Percentiles rank a stretch among this genome's conserved stretches.
Conservation (phyloP, 2,329 filamentous ascomycete genomes). For the Hypoxylon sp. region DNA sequence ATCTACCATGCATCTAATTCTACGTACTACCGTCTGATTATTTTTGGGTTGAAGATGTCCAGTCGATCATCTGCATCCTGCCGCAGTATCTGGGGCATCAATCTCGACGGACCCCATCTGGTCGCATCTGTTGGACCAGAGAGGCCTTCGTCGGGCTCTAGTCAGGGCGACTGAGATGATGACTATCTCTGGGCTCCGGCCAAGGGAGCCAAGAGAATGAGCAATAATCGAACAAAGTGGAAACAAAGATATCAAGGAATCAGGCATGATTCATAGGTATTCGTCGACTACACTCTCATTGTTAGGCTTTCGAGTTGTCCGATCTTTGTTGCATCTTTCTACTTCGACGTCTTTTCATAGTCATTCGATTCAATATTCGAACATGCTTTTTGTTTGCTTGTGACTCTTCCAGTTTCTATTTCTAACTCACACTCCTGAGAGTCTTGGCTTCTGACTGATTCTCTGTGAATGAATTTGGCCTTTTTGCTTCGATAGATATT, state of each 20-base stretch:
- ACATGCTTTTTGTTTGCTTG: slow-evolving; percentile 47
- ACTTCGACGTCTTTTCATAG: slow-evolving; percentile 22
- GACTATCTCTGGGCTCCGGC: slow-evolving; percentile 21
- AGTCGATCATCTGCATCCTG: slow-evolving; percentile 41
- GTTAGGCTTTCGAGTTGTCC: slow-evolving; percentile 31
- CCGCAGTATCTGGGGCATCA: slow-evolving; percentile 38
- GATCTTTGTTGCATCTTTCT: slow-evolving; percentile 31
- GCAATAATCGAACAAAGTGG: slow-evolving; percentile 46
- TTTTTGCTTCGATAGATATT: slow-evolving; percentile 41
- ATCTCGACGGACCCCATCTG: slow-evolving; percentile 39
- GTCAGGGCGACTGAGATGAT: slow-evolving; percentile 39
- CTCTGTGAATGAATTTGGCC: slow-evolving; percentile 41
- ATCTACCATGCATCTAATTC: slow-evolving; percentile 26
- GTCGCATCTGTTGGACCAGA: slow-evolving; percentile 50
- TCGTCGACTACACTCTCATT: slow-evolving; percentile 25
- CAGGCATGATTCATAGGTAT: slow-evolving; percentile 35
- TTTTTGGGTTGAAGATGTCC: slow-evolving; percentile 42
- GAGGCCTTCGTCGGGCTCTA: slow-evolving; percentile 22
- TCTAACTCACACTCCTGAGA: slow-evolving; percentile 38
- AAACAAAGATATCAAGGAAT: slow-evolving; percentile 48
- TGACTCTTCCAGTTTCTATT: slow-evolving; percentile 47
- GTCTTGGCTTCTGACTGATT: slow-evolving; percentile 28
- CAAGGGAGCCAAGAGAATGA: slow-evolving; percentile 38
- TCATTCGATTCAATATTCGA: slow-evolving; percentile 37
- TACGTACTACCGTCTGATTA: slow-evolving; percentile 27